Percentiles rank a stretch among this genome's conserved stretches.
Evolutionary conservation across 2,329 filamentous ascomycete genomes (phyloP).

Genomic region (Apiospora aurea): DNA sequence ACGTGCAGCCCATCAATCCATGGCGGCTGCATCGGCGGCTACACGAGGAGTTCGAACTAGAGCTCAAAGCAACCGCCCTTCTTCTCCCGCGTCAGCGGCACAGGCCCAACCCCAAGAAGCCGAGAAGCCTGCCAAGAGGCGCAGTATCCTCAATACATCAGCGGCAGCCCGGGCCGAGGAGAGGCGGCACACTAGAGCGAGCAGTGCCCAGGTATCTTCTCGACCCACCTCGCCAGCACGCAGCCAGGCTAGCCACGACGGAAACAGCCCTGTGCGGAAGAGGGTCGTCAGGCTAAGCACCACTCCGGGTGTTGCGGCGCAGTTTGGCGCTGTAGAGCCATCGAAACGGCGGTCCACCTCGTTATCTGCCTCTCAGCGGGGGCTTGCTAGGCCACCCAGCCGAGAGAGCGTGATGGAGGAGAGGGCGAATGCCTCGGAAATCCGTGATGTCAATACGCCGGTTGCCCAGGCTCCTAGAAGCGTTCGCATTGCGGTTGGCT

Average conservation of each 20-base stretch:
- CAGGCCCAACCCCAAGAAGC: conserved; percentile 31
- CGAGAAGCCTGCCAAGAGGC: conserved; percentile 49
- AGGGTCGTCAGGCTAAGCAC: conserved; percentile 65
- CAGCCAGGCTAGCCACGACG: conserved; percentile 50
- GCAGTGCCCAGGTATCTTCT: conserved; percentile 54
- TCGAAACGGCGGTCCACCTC: conserved; percentile 60
- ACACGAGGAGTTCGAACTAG: conserved; percentile 51
- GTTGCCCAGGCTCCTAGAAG: conserved; percentile 55
- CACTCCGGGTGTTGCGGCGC: conserved; percentile 45
- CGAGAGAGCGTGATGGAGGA: conserved; percentile 52
- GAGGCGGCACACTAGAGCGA: conserved; percentile 54
- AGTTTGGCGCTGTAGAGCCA: conserved; percentile 38
- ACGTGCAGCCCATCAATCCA: conserved; percentile 30
- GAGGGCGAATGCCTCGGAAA: conserved; percentile 43
- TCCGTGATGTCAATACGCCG: conserved; percentile 60
- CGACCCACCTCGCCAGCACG: conserved; percentile 52
- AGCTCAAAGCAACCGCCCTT: conserved; percentile 50
- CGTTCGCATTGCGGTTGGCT: conserved; percentile 62
- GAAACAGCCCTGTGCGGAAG: conserved; percentile 60
- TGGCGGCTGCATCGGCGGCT: conserved; percentile 11
- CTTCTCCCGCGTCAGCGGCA: conserved; percentile 45
- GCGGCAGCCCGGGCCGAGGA: conserved; percentile 52
- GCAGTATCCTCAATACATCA: conserved; percentile 56
- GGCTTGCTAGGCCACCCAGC: conserved; percentile 48
- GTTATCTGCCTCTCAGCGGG: conserved; percentile 45